Evolutionary conservation across 2,329 filamentous ascomycete genomes (phyloP).

Genomic region (Fusarium devonianum): DNA sequence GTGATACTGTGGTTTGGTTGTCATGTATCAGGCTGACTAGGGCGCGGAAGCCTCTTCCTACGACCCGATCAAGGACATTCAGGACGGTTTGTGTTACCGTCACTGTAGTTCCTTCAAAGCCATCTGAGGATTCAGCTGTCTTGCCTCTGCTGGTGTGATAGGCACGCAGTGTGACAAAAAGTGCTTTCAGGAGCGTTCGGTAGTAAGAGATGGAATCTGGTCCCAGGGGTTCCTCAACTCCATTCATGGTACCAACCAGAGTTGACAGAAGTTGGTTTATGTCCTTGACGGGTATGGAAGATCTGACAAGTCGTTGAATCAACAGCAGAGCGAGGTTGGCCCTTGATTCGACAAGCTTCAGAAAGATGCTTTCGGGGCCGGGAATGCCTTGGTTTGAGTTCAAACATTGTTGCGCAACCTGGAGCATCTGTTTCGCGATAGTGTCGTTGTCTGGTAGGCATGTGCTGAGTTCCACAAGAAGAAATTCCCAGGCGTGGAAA

Average conservation of each 20-base stretch:
- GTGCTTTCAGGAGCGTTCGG: conserved; percentile 80
- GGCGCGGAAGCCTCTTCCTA: conserved; percentile 82
- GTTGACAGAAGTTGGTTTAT: conserved; percentile 59
- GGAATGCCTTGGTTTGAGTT: conserved; percentile 76
- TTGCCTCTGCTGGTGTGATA: conserved; percentile 55
- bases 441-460: conserved; percentile 60
- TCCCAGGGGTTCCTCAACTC: conserved; percentile 62
- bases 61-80: conserved; percentile 79
- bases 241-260: conserved; percentile 60
- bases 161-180: conserved; percentile 82
- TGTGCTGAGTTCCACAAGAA: conserved; percentile 83
- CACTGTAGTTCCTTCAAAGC: conserved; percentile 49
- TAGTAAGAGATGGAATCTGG: conserved; percentile 72
- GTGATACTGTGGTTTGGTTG: conserved; percentile 64
- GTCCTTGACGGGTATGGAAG: conserved; percentile 57
- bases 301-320: conserved; percentile 78
- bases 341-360: conserved; percentile 76
- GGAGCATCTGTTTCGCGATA: conserved; percentile 73
- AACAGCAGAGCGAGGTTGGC: conserved; percentile 84
- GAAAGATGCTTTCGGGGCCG: conserved; percentile 82
- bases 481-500: conserved; percentile 87
- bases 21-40: conserved; percentile 86
- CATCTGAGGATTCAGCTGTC: conserved; percentile 44
- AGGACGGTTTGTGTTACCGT: conserved; percentile 69
- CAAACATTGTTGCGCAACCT: conserved; percentile 80